Conservation (phyloP, 1,284 basidiomycete species). For the Pseudozyma thailandica region DNA sequence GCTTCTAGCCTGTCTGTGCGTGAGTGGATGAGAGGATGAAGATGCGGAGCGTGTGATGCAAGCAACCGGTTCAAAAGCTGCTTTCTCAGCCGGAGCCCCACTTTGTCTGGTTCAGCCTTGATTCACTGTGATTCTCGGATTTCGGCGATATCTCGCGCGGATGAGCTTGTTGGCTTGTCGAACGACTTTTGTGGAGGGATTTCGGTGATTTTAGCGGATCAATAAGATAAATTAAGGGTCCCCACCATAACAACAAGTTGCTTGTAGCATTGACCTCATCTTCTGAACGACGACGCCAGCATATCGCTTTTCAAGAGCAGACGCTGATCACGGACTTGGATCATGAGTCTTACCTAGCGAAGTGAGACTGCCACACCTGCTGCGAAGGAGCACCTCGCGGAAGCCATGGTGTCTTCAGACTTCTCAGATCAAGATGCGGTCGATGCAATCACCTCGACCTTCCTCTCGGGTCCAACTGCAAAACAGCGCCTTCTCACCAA, state of each 20-base stretch:
- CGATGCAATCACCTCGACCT: slow-evolving; percentile 45
- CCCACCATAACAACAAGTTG: background rate
- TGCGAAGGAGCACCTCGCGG: background rate
- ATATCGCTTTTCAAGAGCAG: background rate
- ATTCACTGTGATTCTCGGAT: background rate
- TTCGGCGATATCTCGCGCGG: slow-evolving; percentile 23
- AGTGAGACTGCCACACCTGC: no score
- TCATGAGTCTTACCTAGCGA: no score
- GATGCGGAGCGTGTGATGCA: background rate
- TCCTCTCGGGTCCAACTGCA: slow-evolving; percentile 56
- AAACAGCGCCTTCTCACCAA: slow-evolving; percentile 57
- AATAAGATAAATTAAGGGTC: slow-evolving; percentile 7
- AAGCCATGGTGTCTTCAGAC: background rate
- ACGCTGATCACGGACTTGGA: background rate
- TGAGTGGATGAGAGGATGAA: background rate
- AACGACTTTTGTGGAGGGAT: slow-evolving; percentile 3
- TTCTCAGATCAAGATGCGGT: slow-evolving; percentile 17
- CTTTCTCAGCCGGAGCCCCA: slow-evolving; percentile 23
- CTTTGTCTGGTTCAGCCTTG: background rate
- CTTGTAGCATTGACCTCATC: background rate
- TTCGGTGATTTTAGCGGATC: slow-evolving; percentile 17
- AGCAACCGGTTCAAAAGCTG: slow-evolving; percentile 15
- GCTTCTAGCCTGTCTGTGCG: slow-evolving; percentile 22
- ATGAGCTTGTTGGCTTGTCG: background rate
- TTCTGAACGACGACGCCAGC: background rate